Percentiles rank a stretch among this genome's conserved stretches.
These are phyloP conservation scores for Austroboletus eburneus DNA, from an alignment of 768 basidiomycete species.

Conservation along the genomic window DNA sequence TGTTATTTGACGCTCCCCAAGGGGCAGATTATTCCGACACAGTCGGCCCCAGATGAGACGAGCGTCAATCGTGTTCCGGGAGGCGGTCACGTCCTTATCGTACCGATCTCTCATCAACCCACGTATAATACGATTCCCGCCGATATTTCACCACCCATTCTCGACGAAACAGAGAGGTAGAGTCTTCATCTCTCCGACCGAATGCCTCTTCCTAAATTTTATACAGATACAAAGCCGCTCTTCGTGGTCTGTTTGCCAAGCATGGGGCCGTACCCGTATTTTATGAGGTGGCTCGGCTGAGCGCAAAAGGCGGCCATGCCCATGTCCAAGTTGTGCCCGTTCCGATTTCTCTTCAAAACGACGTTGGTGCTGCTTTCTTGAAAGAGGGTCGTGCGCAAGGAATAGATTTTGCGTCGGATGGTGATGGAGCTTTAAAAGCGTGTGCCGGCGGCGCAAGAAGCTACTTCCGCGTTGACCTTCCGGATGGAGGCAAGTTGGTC, in stretches of 20 bases:
- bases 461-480: slow-evolving; percentile 91
- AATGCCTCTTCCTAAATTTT: neutral
- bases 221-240: slow-evolving; percentile 71
- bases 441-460: slow-evolving; percentile 51
- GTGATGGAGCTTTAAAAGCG: slow-evolving; percentile 55
- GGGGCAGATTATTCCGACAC: slow-evolving; percentile 88
- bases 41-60: slow-evolving; percentile 43
- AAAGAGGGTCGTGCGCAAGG: slow-evolving; percentile 63
- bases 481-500: slow-evolving; percentile 79
- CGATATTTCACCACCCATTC: slow-evolving; percentile 69
- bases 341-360: slow-evolving; percentile 55
- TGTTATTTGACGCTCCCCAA: slow-evolving; percentile 96
- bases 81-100: slow-evolving; percentile 92
- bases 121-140: slow-evolving; percentile 79
- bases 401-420: slow-evolving; percentile 71
- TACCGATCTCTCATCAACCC: slow-evolving; percentile 91
- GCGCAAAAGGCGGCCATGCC: slow-evolving; percentile 88
- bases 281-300: slow-evolving; percentile 85
- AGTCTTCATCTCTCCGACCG: slow-evolving; percentile 12
- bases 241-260: slow-evolving; percentile 68
- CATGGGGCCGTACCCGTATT: slow-evolving; percentile 65
- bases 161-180: slow-evolving; percentile 77
- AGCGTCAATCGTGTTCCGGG: slow-evolving; percentile 66
- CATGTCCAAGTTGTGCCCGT: slow-evolving; percentile 87
- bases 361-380: slow-evolving; percentile 68